A percentile compares a stretch with the other conserved stretches of the same genome.
These are phyloP conservation scores for Astragalus membranaceus DNA, from an alignment of 306 rosid genomes.

Conservation along the genomic window DNA sequence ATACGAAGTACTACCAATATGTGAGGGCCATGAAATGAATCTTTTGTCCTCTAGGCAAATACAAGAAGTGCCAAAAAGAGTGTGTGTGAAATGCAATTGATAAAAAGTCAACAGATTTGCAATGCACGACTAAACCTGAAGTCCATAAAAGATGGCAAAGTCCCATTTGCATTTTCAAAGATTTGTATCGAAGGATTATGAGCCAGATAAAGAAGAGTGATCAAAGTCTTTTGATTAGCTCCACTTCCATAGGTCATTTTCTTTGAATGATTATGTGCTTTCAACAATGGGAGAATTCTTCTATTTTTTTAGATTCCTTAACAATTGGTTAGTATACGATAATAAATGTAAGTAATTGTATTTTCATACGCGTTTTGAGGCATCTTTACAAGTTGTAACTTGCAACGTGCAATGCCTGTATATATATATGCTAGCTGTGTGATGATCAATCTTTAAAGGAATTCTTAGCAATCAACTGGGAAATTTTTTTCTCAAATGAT, in stretches of 20 bases:
- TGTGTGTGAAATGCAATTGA: constrained; percentile 38
- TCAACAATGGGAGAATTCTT: background rate
- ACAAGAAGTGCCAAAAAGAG: constrained; percentile 13
- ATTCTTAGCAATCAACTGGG: too few species aligned
- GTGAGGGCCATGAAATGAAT: constrained; percentile 9
- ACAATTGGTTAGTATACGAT: background rate
- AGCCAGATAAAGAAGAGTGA: background rate
- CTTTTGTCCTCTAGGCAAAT: background rate
- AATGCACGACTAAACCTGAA: background rate
- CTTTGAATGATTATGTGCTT: constrained; percentile 29
- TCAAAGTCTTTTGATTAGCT: constrained; percentile 16
- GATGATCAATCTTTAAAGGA: background rate
- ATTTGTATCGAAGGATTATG: background rate
- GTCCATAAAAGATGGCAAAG: constrained; percentile 2
- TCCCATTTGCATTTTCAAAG: constrained; percentile 18
- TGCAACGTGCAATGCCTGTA: too few species aligned
- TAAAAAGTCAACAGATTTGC: constrained; percentile 16
- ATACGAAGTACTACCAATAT: background rate
- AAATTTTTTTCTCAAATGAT: too few species aligned
- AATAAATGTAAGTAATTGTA: background rate
- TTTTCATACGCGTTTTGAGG: constrained; percentile 24
- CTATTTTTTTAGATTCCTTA: constrained; percentile 3
- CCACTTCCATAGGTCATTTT: constrained; percentile 27
- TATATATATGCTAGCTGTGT: background rate
- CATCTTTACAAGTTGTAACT: background rate